These are phyloP conservation scores for Globisporangium iwayamae DNA, from an alignment of 352 stramenopile genomes.

Conservation along the genomic window DNA sequence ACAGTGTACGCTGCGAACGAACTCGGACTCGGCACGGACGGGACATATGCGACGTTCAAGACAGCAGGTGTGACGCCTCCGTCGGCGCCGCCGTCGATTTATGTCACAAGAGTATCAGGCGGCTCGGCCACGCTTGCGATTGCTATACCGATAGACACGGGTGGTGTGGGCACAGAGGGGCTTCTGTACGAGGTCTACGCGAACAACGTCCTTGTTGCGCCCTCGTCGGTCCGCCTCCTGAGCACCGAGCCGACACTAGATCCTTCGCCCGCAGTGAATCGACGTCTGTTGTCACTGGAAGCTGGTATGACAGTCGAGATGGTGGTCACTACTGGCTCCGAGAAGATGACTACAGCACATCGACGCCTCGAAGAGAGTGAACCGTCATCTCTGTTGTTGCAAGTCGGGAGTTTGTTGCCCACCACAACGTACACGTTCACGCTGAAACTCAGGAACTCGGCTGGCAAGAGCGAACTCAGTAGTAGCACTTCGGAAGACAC, in stretches of 20 bases:
- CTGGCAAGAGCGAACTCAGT: constrained; percentile 27
- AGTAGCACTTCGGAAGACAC: constrained; percentile 16
- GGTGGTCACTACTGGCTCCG: not conserved
- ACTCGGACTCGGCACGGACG: constrained; percentile 35
- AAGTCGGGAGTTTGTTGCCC: constrained; percentile 43
- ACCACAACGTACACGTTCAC: constrained; percentile 41
- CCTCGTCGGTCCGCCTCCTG: constrained; percentile 14
- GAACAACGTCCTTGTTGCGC: constrained; percentile 29
- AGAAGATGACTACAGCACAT: not conserved
- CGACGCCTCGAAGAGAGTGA: constrained; percentile 9
- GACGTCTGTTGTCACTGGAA: constrained; percentile 5
- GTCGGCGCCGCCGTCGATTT: constrained; percentile 22
- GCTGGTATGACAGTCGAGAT: not conserved
- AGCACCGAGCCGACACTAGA: not conserved
- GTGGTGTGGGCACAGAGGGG: constrained; percentile 24
- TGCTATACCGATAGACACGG: constrained; percentile 33
- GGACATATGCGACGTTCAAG: constrained; percentile 18
- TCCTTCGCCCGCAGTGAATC: not conserved
- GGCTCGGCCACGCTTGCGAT: constrained; percentile 35
- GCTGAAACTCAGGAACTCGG: constrained; percentile 28
- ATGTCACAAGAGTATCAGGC: constrained; percentile 30
- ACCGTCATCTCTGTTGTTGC: constrained; percentile 17
- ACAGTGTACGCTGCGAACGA: constrained; percentile 47
- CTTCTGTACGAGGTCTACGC: constrained; percentile 42
- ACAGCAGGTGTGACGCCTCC: constrained; percentile 29